Evolutionary conservation across 192 early-diverging fungal species (phyloP).

Genomic region (Haplosporangium gracile): DNA sequence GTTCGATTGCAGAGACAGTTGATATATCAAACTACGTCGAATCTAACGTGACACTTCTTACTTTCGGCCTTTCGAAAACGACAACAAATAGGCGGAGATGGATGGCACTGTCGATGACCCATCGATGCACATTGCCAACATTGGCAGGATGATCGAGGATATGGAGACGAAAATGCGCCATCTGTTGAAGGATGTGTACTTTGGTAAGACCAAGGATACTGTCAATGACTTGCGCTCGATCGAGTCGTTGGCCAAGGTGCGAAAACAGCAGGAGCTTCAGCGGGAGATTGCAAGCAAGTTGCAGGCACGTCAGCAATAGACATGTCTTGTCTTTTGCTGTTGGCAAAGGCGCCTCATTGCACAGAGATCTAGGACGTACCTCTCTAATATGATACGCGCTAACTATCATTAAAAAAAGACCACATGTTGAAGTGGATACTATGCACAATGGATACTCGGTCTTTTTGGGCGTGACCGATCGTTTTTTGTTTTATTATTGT

Average conservation of each 20-base stretch:
- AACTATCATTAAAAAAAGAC: neutral
- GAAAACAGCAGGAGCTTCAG: constrained; percentile 84
- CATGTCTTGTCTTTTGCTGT: neutral
- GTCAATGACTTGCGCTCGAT: constrained; percentile 92
- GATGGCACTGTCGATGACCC: constrained; percentile 84
- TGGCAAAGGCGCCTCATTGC: neutral
- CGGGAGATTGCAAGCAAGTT: constrained; percentile 83
- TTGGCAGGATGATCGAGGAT: constrained; percentile 97
- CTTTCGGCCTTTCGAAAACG: neutral
- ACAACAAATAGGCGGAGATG: constrained; percentile 76
- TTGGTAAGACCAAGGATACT: constrained; percentile 94
- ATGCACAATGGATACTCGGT: neutral
- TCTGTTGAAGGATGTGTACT: constrained; percentile 94
- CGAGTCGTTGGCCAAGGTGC: constrained; percentile 79
- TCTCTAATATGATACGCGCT: neutral
- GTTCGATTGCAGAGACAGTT: no score
- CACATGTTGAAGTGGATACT: neutral
- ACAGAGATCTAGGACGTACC: neutral
- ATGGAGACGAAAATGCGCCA: constrained; percentile 99
- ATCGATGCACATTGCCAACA: constrained; percentile 89
- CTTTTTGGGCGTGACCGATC: neutral
- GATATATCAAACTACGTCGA: no score
- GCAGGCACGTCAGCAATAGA: constrained; percentile 61
- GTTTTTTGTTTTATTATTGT: neutral
- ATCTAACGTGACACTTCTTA: no score